These are phyloP conservation scores for Phytophthora kernoviae DNA, from an alignment of 352 stramenopile species.

Conservation along the genomic window DNA sequence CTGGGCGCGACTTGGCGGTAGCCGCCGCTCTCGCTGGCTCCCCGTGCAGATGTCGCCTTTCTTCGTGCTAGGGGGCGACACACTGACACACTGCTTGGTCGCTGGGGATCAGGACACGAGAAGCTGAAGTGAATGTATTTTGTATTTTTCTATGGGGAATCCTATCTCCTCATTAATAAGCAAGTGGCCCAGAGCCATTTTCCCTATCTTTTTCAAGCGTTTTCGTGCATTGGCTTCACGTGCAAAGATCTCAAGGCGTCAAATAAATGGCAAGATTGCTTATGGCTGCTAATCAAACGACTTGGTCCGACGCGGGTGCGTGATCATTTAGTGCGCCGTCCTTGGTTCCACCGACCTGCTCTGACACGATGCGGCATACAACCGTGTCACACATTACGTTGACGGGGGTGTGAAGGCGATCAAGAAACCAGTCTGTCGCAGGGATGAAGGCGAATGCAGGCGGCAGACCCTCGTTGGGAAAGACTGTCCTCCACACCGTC, in stretches of 20 bases:
- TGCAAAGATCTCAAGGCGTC: not conserved
- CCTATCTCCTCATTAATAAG: conserved; percentile 22
- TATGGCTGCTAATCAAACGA: not conserved
- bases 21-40: conserved; percentile 25
- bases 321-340: not conserved
- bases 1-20: conserved; percentile 21
- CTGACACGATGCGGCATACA: conserved; percentile 15
- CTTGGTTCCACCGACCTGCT: not conserved
- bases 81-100: conserved; percentile 14
- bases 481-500: conserved; percentile 35
- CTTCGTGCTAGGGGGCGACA: conserved; percentile 30
- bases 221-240: not conserved
- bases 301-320: not conserved
- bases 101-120: conserved; percentile 11
- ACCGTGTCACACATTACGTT: conserved; percentile 36
- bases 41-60: conserved; percentile 31
- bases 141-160: conserved; percentile 28
- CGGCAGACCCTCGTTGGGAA: conserved; percentile 8
- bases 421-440: conserved; percentile 34
- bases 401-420: conserved; percentile 27
- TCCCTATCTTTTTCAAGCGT: conserved; percentile 7
- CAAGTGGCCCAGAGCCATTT: conserved; percentile 5
- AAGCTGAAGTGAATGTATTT: conserved; percentile 35
- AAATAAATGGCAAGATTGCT: not conserved
- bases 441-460: conserved; percentile 27